phyloP scores from a whole-genome alignment of 75 land plant species.

The Picea sitchensis region DNA sequence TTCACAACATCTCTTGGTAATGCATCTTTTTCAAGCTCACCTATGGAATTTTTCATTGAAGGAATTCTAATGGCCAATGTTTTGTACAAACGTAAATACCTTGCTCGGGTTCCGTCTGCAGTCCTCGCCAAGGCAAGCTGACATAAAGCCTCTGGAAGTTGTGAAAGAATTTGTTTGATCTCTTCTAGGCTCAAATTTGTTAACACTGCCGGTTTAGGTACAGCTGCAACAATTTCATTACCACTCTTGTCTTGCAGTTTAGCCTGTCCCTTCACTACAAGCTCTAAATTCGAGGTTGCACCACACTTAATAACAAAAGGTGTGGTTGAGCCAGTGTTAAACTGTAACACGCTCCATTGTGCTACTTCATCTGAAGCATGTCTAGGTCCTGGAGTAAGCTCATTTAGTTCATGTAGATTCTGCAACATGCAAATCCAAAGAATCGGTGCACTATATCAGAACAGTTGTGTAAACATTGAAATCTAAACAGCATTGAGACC shows the following conservation, averaged over 20 bases:
- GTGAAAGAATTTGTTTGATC: conserved; percentile 61
- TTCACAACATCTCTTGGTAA: conserved; percentile 44
- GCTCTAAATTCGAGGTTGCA: conserved; percentile 76
- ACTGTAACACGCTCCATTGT: conserved; percentile 98
- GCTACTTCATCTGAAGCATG: conserved; percentile 54
- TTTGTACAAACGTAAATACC: conserved; percentile 84
- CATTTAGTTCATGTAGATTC: conserved; percentile 40
- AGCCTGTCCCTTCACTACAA: conserved; percentile 92
- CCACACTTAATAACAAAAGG: conserved; percentile 98
- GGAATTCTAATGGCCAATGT: conserved; percentile 90
- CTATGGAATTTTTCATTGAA: conserved; percentile 56
- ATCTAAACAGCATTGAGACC: neutral
- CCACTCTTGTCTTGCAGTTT: conserved; percentile 67
- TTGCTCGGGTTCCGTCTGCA: conserved; percentile 92
- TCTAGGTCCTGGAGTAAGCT: conserved; percentile 9
- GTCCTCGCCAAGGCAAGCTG: conserved; percentile 89
- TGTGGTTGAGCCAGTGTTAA: conserved; percentile 85
- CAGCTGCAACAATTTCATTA: conserved; percentile 70
- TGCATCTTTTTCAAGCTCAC: conserved; percentile 70
- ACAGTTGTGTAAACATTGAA: neutral
- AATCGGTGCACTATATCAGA: neutral
- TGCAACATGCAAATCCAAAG: conserved; percentile 22
- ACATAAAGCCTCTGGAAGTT: conserved; percentile 82
- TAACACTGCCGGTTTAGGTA: conserved; percentile 71
- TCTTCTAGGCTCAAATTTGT: conserved; percentile 80